Evolutionary conservation across 2,329 filamentous ascomycete genomes (phyloP).

Genomic region (Parasarocladium wereldwijsianum): DNA sequence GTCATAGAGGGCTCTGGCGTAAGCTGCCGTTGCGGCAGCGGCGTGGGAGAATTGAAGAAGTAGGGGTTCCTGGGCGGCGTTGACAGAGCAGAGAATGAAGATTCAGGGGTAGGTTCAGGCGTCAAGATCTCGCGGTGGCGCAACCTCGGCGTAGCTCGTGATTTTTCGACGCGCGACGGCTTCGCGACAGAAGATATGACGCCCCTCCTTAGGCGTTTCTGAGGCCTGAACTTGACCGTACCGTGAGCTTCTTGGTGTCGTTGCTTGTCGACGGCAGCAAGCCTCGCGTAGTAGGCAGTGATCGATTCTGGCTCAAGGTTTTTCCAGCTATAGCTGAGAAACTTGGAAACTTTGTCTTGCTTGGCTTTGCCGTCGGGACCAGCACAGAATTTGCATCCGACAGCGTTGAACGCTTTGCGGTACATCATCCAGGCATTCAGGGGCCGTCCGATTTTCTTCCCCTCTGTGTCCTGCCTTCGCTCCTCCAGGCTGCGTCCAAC

Average conservation of each 20-base stretch:
- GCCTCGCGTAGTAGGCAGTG: conserved; percentile 59
- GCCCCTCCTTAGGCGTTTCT: background rate
- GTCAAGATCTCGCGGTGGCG: too few species aligned
- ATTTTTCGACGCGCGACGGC: too few species aligned
- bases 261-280: conserved; percentile 65
- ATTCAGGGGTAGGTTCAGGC: too few species aligned
- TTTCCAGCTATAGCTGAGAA: conserved; percentile 47
- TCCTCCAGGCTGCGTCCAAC: conserved; percentile 25
- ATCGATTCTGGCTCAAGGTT: conserved; percentile 62
- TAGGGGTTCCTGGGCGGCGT: too few species aligned
- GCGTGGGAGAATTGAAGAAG: too few species aligned
- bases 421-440: conserved; percentile 99
- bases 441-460: conserved; percentile 60
- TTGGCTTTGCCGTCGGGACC: conserved; percentile 72
- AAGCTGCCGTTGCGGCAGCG: too few species aligned
- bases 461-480: conserved; percentile 52
- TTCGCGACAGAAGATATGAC: too few species aligned
- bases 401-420: conserved; percentile 79
- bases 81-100: too few species aligned
- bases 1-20: too few species aligned
- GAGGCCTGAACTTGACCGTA: background rate
- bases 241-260: conserved; percentile 70
- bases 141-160: too few species aligned
- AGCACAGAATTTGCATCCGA: conserved; percentile 78
- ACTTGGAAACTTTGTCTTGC: conserved; percentile 79